phyloP scores from a whole-genome alignment of 129 eudicot genomes.

The sunflower (Helianthus annuus) region HanXRQr2.0-SUNRISE NC_035449.2:11573177-11573676 shows the following conservation, averaged over 20 bases:
- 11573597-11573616: constrained; percentile 35
- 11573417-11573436: neutral
- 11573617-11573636: constrained; percentile 35
- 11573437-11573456: neutral
- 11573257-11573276: neutral
- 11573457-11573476: constrained; percentile 19
- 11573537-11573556: constrained; percentile 29
- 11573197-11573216: neutral
- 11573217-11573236: neutral
- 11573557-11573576: constrained; percentile 32
- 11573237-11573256: neutral
- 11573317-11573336: constrained; percentile 26
- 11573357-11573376: neutral
- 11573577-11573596: constrained; percentile 30
- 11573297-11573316: constrained; percentile 32
- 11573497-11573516: constrained; percentile 36
- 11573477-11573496: constrained; percentile 27
- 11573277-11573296: constrained; percentile 3
- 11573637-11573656: constrained; percentile 40
- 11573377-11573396: constrained; percentile 20
- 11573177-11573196: too few species aligned
- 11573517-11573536: constrained; percentile 38
- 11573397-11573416: neutral
- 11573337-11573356: constrained; percentile 1
- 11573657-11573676: constrained; percentile 27